Conservation (phyloP, 768 basidiomycete species). For the Macrolepiota fuliginosa region DNA sequence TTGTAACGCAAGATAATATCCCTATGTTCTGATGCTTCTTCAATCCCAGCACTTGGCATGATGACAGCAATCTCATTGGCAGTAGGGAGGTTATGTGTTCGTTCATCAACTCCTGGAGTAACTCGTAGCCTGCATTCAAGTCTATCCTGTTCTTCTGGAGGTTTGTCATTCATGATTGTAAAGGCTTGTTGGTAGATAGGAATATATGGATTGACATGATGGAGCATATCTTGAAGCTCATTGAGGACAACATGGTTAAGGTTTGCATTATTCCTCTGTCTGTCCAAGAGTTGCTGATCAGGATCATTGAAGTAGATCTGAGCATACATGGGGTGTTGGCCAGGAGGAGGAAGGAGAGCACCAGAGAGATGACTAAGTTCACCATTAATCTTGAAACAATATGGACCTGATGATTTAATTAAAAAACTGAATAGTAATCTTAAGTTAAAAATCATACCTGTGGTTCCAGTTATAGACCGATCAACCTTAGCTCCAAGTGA, state of each 20-base stretch:
- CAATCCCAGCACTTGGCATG: conserved; percentile 28
- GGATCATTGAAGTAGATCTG: conserved; percentile 19
- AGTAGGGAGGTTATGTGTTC: conserved; percentile 43
- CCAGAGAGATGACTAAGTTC: conserved; percentile 14
- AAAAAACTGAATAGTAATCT: too few relatives aligned
- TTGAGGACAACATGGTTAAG: conserved; percentile 8
- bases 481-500: background rate
- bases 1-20: conserved; percentile 33
- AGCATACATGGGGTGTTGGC: conserved; percentile 11
- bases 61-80: conserved; percentile 35
- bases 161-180: background rate
- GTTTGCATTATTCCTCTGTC: background rate
- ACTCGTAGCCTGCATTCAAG: conserved; percentile 14
- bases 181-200: conserved; percentile 15
- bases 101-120: conserved; percentile 22
- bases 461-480: background rate
- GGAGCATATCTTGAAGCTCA: conserved; percentile 15
- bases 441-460: too few relatives aligned
- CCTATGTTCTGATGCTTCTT: conserved; percentile 11
- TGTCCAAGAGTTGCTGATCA: conserved; percentile 3
- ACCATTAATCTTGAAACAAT: conserved; percentile 17
- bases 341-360: conserved; percentile 6
- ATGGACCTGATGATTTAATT: conserved; percentile 11
- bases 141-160: background rate
- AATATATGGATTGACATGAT: conserved; percentile 6